Conservation (phyloP, 2,329 filamentous ascomycete genomes). For the Myriosclerotinia duriaeana region DNA sequence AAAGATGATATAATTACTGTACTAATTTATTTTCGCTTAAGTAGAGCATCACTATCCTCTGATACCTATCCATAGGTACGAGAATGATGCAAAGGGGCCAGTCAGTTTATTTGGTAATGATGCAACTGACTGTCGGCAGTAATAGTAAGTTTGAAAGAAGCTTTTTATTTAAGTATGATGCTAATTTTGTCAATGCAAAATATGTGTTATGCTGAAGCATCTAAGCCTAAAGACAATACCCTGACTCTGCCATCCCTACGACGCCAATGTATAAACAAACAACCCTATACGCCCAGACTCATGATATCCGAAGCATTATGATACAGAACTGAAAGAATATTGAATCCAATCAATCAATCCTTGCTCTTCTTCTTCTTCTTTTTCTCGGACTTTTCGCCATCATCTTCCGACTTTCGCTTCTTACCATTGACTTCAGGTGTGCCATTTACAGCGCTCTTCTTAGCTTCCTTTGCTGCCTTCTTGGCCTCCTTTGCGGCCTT, state of each 20-base stretch:
- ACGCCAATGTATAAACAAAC: constrained; percentile 24
- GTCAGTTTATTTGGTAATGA: background rate
- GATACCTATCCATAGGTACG: background rate
- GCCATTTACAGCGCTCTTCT: constrained; percentile 56
- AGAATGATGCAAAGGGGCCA: background rate
- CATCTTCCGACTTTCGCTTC: constrained; percentile 65
- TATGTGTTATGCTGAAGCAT: constrained; percentile 25
- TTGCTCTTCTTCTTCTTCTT: constrained; percentile 57
- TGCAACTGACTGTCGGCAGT: background rate
- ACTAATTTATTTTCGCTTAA: too few relatives aligned
- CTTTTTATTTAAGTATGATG: constrained; percentile 19
- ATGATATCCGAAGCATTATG: constrained; percentile 27
- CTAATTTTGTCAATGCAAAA: constrained; percentile 17
- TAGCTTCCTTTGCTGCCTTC: constrained; percentile 73
- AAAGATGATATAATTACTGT: background rate
- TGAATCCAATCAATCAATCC: constrained; percentile 32
- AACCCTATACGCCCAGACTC: constrained; percentile 26
- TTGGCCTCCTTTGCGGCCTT: constrained; percentile 58
- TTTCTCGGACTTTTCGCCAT: constrained; percentile 59
- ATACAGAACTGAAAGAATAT: constrained; percentile 27
- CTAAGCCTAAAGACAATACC: constrained; percentile 24
- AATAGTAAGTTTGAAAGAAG: constrained; percentile 9
- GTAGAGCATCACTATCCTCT: background rate
- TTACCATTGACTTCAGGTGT: constrained; percentile 50
- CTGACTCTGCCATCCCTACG: constrained; percentile 21